Conservation (phyloP, 2,329 filamentous ascomycete genomes). For the Cyphellophora attinorum region DNA sequence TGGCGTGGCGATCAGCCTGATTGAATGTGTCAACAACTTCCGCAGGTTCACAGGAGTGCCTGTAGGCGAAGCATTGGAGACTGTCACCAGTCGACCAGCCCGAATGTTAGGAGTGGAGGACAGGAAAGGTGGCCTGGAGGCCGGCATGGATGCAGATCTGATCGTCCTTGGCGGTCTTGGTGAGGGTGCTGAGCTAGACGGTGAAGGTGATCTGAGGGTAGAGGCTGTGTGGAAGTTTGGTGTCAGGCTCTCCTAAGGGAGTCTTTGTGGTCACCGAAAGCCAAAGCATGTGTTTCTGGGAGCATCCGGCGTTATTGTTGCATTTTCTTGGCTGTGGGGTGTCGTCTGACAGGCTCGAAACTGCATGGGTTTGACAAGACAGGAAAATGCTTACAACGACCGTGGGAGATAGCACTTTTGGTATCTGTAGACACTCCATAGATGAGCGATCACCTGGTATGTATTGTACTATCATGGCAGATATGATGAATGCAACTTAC, state of each 20-base stretch:
- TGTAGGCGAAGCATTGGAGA: conserved; percentile 58
- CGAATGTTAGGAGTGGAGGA: conserved; percentile 61
- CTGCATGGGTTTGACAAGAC: too few species aligned
- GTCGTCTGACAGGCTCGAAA: too few species aligned
- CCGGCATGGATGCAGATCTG: conserved; percentile 59
- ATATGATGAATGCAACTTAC: too few species aligned
- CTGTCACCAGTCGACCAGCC: conserved; percentile 69
- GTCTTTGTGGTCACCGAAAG: too few species aligned
- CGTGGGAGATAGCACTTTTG: too few species aligned
- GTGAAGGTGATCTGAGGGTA: conserved; percentile 55
- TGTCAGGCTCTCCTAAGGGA: conserved; percentile 10
- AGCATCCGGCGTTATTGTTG: too few species aligned
- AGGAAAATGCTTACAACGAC: too few species aligned
- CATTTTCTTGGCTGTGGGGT: too few species aligned
- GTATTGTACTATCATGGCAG: too few species aligned
- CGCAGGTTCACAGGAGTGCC: conserved; percentile 61
- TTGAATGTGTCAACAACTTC: conserved; percentile 77
- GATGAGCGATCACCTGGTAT: too few species aligned
- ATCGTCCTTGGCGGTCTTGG: conserved; percentile 52
- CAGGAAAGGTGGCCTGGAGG: conserved; percentile 55
- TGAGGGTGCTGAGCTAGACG: conserved; percentile 29
- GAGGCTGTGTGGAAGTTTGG: conserved; percentile 78
- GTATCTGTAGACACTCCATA: too few species aligned
- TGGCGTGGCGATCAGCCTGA: conserved; percentile 55
- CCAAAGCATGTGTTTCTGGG: too few species aligned